These are phyloP conservation scores for Selaginella tamariscina DNA, from an alignment of 75 land plant genomes.

Conservation along the genomic window DNA sequence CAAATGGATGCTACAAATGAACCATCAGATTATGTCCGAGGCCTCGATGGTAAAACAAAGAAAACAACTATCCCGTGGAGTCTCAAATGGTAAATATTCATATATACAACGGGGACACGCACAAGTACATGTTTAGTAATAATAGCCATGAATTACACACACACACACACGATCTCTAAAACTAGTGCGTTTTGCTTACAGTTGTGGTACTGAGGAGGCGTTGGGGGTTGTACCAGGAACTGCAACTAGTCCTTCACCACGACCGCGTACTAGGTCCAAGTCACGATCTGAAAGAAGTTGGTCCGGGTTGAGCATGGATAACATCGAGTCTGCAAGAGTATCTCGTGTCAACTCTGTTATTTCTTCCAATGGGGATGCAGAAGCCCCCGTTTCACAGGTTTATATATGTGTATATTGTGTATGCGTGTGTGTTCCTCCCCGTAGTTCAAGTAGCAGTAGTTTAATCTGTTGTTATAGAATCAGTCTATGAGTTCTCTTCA, in stretches of 20 bases:
- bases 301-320: slow-evolving; percentile 35
- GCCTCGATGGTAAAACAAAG: slow-evolving; percentile 68
- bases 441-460: too few species aligned
- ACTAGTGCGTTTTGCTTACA: too few species aligned
- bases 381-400: too few species aligned
- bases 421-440: too few species aligned
- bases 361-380: neutral
- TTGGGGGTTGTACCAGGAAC: slow-evolving; percentile 29
- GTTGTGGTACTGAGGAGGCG: slow-evolving; percentile 57
- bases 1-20: slow-evolving; percentile 47
- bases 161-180: too few species aligned
- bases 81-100: too few species aligned
- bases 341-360: neutral
- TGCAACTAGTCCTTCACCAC: slow-evolving; percentile 50
- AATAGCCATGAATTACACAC: too few species aligned
- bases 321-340: neutral
- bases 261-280: slow-evolving; percentile 70
- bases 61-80: slow-evolving; percentile 47
- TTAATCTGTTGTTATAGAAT: too few species aligned
- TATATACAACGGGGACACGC: too few species aligned
- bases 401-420: too few species aligned
- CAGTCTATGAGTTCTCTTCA: too few species aligned
- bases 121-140: too few species aligned
- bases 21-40: slow-evolving; percentile 82
- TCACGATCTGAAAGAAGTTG: slow-evolving; percentile 59